phyloP scores from a whole-genome alignment of 495 filamentous ascomycete genomes.

The Aspergillus ellipticus region DNA sequence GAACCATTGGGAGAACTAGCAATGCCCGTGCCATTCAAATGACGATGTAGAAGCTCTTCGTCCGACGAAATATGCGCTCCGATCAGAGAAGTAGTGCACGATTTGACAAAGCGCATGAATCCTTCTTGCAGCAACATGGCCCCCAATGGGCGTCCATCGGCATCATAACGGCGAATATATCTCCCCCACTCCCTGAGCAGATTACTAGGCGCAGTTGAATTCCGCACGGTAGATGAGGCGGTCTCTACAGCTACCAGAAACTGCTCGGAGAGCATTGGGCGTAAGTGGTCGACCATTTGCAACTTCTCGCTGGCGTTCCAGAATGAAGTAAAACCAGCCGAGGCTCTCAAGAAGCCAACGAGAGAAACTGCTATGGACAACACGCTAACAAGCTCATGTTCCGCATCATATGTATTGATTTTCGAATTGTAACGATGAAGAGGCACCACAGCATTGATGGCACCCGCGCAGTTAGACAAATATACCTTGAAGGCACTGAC shows the following conservation, averaged over 20 bases:
- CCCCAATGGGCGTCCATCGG: conserved; percentile 72
- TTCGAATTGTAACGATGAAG: conserved; percentile 39
- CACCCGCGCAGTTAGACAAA: conserved; percentile 59
- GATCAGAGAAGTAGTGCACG: conserved; percentile 67
- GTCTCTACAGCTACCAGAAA: conserved; percentile 83
- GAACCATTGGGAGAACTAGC: conserved; percentile 44
- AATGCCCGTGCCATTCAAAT: conserved; percentile 54
- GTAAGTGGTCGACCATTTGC: conserved; percentile 62
- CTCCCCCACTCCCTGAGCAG: conserved; percentile 73
- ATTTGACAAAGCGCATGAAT: conserved; percentile 79
- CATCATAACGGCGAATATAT: conserved; percentile 77
- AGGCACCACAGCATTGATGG: conserved; percentile 39
- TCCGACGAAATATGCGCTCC: conserved; percentile 55
- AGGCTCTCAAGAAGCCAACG: conserved; percentile 81
- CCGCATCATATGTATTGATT: conserved; percentile 44
- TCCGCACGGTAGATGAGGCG: conserved; percentile 80
- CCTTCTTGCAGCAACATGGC: conserved; percentile 88
- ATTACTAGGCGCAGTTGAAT: conserved; percentile 43
- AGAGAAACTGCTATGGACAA: conserved; percentile 76
- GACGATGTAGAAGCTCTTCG: conserved; percentile 69
- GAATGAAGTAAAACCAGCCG: conserved; percentile 69
- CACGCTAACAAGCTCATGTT: conserved; percentile 62
- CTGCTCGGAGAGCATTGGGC: conserved; percentile 69
- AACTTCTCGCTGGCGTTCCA: conserved; percentile 72
- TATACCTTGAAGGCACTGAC: conserved; percentile 61